Evolutionary conservation across 1,139 yeast species (phyloP).

Genomic region (Taphrina betulina): DNA sequence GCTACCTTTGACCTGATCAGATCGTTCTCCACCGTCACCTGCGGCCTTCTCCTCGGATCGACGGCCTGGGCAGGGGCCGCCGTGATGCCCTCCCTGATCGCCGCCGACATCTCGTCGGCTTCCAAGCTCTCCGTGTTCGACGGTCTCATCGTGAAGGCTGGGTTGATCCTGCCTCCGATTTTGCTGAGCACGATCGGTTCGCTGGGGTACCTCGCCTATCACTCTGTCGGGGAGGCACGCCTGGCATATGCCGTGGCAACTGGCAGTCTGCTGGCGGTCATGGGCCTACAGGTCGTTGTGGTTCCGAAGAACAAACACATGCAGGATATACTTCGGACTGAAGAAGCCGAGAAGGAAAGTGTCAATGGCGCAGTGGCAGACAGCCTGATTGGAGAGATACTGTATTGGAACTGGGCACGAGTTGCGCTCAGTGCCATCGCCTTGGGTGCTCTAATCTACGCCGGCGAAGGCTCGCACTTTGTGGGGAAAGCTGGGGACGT

Average conservation of each 20-base stretch:
- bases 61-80: conserved; percentile 29
- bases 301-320: conserved; percentile 25
- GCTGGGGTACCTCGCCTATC: conserved; percentile 8
- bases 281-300: conserved; percentile 11
- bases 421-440: conserved; percentile 17
- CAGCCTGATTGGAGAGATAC: conserved; percentile 15
- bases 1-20: conserved; percentile 5
- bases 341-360: conserved; percentile 11
- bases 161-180: conserved; percentile 13
- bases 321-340: conserved; percentile 9
- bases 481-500: background rate
- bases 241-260: conserved; percentile 10
- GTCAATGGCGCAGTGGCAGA: conserved; percentile 2
- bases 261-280: background rate
- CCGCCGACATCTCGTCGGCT: conserved; percentile 13
- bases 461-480: background rate
- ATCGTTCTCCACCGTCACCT: conserved; percentile 27
- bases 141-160: conserved; percentile 19
- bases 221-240: background rate
- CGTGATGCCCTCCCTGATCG: conserved; percentile 27
- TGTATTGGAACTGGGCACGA: conserved; percentile 23
- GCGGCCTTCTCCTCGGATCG: conserved; percentile 23
- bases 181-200: conserved; percentile 11
- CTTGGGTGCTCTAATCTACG: conserved; percentile 15
- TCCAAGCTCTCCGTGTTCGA: conserved; percentile 22